These are phyloP conservation scores for Besnoitia besnoiti DNA, from an alignment of 169 alveolate genomes.

Conservation along the genomic window DNA sequence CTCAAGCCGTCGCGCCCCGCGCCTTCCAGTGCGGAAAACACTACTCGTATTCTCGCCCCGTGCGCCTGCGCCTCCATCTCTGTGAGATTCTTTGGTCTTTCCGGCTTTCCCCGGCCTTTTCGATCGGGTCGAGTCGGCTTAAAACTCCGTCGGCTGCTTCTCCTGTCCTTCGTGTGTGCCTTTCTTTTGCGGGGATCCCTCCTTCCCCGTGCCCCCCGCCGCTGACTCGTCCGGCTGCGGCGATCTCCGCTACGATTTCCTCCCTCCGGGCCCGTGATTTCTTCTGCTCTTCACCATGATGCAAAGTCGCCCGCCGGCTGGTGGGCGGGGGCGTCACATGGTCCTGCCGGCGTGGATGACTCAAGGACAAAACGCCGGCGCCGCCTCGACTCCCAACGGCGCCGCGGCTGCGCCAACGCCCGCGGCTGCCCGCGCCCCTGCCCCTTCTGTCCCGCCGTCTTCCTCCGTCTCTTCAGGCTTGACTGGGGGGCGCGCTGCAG, in stretches of 20 bases:
- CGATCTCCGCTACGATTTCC: neutral
- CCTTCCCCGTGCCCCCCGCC: neutral
- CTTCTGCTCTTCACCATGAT: neutral
- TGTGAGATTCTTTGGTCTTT: neutral
- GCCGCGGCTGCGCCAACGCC: neutral
- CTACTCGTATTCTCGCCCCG: too few species aligned
- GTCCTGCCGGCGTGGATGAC: slow-evolving; percentile 64
- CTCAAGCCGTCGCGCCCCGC: too few species aligned
- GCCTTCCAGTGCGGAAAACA: too few species aligned
- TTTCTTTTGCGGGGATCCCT: neutral
- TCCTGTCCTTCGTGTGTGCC: neutral
- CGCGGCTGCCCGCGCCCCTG: neutral
- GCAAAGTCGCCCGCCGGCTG: slow-evolving; percentile 31
- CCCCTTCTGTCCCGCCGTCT: neutral
- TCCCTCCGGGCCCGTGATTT: neutral
- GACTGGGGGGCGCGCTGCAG: neutral
- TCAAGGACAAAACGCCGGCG: slow-evolving; percentile 9
- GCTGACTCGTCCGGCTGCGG: neutral
- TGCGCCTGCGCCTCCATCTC: too few species aligned
- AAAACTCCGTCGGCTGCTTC: neutral
- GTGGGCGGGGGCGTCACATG: slow-evolving; percentile 60
- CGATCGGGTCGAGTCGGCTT: neutral
- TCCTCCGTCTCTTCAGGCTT: neutral
- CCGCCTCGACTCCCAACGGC: neutral
- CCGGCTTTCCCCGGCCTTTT: neutral